Percentiles rank a stretch among this genome's conserved stretches.
phyloP scores from a whole-genome alignment of 108 stramenopile species.

The Mayamaea pseudoterrestris region DNA sequence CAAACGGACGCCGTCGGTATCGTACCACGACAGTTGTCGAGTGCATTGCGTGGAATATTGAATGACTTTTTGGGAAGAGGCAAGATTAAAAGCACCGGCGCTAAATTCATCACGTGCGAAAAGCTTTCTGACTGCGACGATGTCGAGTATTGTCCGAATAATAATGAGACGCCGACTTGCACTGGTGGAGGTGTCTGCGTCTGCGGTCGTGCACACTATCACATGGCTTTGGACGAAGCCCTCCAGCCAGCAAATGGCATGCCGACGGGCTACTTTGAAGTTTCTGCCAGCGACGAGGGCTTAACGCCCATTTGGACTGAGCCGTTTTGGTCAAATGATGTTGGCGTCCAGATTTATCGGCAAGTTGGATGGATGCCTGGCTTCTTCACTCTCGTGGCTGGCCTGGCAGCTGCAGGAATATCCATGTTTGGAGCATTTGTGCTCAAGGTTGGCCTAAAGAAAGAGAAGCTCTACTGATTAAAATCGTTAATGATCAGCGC shows the following conservation, averaged over 20 bases:
- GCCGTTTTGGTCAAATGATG: slow-evolving; percentile 60
- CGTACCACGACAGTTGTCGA: slow-evolving; percentile 47
- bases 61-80: slow-evolving; percentile 66
- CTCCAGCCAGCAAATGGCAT: slow-evolving; percentile 43
- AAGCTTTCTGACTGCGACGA: slow-evolving; percentile 38
- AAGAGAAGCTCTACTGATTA: slow-evolving; percentile 60
- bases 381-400: slow-evolving; percentile 31
- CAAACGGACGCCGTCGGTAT: slow-evolving; percentile 41
- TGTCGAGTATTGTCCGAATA: slow-evolving; percentile 46
- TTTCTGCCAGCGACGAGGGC: slow-evolving; percentile 42
- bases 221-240: slow-evolving; percentile 68
- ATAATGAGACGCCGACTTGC: slow-evolving; percentile 38
- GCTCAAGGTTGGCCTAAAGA: slow-evolving; percentile 49
- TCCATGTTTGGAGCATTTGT: slow-evolving; percentile 27
- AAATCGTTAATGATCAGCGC: too few species aligned
- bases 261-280: slow-evolving; percentile 42
- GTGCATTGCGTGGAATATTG: slow-evolving; percentile 52
- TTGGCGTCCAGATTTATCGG: slow-evolving; percentile 62
- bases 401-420: slow-evolving; percentile 15
- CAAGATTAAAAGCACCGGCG: slow-evolving; percentile 13
- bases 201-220: slow-evolving; percentile 61
- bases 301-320: slow-evolving; percentile 68
- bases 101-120: slow-evolving; percentile 18
- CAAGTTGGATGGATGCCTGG: slow-evolving; percentile 32
- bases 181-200: slow-evolving; percentile 49